Base-by-base conservation (phyloP, 805 yeast species). In the Hagleromyces aurorensis region DNA sequence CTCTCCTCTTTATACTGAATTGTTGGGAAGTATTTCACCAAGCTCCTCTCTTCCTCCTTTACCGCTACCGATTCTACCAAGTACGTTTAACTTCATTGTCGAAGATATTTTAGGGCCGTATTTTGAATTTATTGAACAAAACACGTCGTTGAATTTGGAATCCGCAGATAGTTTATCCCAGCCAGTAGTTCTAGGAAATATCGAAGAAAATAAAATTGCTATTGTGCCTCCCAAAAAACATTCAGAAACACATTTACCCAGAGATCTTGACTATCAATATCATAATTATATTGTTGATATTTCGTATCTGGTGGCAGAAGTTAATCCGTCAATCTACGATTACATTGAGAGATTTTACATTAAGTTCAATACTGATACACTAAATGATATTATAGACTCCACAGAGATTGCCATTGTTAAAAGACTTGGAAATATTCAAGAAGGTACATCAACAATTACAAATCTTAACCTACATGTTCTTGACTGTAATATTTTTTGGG, bases 31-130 rank as follows among this genome's bases (percentile, higher is more conserved):
- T 5, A 68, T 80, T 6, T 52, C 63, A 13, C 76, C 86, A 0
- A 70, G 84, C 0, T 57, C 78, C 4, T 64, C 85, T 1, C 46
- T 81, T 3, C 87, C 93, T 0, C 65, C 67, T 32, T 70, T 75
- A 2, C 69, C 81, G 1, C 56, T 67, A 1, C 94, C 93, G 0
- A 37, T 81, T 7, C 67, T 65, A 6, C 49, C 60, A 9, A 69
- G 65, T 9, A 67, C 77, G 1, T 51, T 67, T 9, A 73, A 67
- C 40, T 34, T 52, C 20, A 42, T 70, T 10, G 45, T 63, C n/a
- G 60, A 57, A 23, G 48, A 48, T 9, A 56, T 58, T 15, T 58
- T 67, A 1, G 48, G 52, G 3, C 34, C 28, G 6, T 41, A 38
- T 20, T 31, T 41, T 22, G 45, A 39, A 2, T 18, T 28, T 5